A percentile compares a stretch with the other conserved stretches of the same genome.
These are phyloP conservation scores for Phytopythium boreale DNA, from an alignment of 352 stramenopile species.

Conservation along the genomic window DNA sequence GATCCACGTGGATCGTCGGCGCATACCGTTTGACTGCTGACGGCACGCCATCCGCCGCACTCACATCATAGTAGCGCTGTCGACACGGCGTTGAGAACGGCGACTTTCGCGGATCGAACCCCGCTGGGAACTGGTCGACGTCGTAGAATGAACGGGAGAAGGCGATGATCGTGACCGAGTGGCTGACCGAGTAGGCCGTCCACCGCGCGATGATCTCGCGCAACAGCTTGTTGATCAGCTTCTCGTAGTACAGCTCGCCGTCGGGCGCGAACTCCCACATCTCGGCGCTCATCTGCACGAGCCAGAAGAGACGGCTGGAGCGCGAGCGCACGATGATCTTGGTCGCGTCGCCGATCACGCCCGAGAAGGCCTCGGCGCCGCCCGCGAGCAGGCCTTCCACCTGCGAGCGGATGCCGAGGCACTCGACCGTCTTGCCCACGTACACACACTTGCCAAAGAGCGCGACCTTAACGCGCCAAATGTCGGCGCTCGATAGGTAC, in stretches of 20 bases:
- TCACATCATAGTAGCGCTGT: slow-evolving; percentile 28
- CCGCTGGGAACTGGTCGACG: slow-evolving; percentile 55
- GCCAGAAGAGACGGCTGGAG: slow-evolving; percentile 95
- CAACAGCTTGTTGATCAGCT: slow-evolving; percentile 81
- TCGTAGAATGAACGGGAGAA: slow-evolving; percentile 90
- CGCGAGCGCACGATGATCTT: slow-evolving; percentile 96
- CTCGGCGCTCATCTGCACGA: slow-evolving; percentile 96
- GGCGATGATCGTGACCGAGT: slow-evolving; percentile 91
- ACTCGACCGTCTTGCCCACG: slow-evolving; percentile 65
- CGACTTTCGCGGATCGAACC: slow-evolving; percentile 37
- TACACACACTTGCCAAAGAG: slow-evolving; percentile 77
- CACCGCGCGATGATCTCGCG: slow-evolving; percentile 79
- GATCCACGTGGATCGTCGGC: slow-evolving; percentile 60
- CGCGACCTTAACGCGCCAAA: slow-evolving; percentile 87
- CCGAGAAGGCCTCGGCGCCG: slow-evolving; percentile 74
- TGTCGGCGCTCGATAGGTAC: slow-evolving; percentile 88
- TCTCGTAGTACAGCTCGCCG: slow-evolving; percentile 91
- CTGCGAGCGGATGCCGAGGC: slow-evolving; percentile 80
- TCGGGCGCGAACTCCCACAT: slow-evolving; percentile 92
- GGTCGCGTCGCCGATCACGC: slow-evolving; percentile 94
- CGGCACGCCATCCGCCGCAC: not conserved
- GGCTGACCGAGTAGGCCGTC: slow-evolving; percentile 80
- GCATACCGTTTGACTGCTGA: slow-evolving; percentile 26
- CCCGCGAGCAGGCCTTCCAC: slow-evolving; percentile 89
- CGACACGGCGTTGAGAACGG: slow-evolving; percentile 46